Percentiles rank a stretch among this genome's conserved stretches.
These are phyloP conservation scores for Vitis amurensis DNA, from an alignment of 164 flowering plant genomes.

Conservation along the genomic window DNA sequence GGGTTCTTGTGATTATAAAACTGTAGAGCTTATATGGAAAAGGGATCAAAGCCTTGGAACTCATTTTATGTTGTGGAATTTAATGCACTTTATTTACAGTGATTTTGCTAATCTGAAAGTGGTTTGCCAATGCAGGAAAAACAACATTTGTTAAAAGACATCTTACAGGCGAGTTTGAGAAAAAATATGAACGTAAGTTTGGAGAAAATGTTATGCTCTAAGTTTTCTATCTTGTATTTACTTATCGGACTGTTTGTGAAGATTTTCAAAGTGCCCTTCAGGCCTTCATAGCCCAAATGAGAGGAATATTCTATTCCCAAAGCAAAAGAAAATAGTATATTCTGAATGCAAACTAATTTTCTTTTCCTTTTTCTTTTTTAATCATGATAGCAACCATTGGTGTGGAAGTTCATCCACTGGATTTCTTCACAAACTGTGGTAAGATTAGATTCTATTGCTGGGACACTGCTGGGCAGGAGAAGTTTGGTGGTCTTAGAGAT, in stretches of 20 bases:
- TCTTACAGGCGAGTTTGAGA: constrained; percentile 87
- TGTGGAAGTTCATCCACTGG: constrained; percentile 89
- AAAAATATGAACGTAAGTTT: constrained; percentile 80
- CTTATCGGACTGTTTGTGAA: background rate
- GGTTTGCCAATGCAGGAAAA: constrained; percentile 45
- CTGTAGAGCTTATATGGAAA: no score
- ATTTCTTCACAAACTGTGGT: constrained; percentile 78
- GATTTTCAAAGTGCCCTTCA: background rate
- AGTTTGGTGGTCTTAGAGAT: constrained; percentile 81
- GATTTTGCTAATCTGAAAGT: background rate
- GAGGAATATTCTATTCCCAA: no score
- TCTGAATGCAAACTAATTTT: background rate
- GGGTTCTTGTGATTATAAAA: no score
- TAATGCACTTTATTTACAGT: background rate
- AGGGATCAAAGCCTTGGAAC: no score
- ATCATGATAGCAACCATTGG: constrained; percentile 67
- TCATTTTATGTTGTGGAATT: background rate
- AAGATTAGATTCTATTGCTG: constrained; percentile 75
- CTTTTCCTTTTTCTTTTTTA: background rate
- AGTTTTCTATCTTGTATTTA: background rate
- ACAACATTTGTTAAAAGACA: constrained; percentile 85
- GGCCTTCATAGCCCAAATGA: background rate
- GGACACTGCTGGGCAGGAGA: constrained; percentile 91
- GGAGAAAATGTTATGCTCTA: background rate
- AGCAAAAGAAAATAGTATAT: background rate